Conservation (phyloP, 495 filamentous ascomycete genomes). For the Penicillium arizonense region DNA sequence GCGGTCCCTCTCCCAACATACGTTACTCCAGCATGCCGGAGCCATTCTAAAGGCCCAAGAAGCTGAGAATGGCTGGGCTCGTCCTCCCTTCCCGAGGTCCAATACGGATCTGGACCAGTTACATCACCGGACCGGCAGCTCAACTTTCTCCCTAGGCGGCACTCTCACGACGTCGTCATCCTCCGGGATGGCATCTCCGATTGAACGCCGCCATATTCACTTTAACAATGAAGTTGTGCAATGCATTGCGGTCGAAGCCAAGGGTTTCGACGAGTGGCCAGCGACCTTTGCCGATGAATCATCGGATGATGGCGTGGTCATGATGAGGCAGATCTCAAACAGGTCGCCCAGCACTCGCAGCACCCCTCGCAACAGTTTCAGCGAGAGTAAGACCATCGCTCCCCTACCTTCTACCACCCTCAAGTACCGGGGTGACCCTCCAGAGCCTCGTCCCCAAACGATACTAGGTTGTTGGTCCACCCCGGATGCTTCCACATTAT, state of each 20-base stretch:
- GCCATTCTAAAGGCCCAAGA: constrained; percentile 91
- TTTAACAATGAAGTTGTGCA: constrained; percentile 96
- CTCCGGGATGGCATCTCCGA: constrained; percentile 60
- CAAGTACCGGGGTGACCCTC: constrained; percentile 82
- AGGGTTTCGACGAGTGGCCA: constrained; percentile 62
- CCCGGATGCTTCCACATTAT: constrained; percentile 36
- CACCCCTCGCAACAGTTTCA: constrained; percentile 53
- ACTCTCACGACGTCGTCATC: constrained; percentile 37
- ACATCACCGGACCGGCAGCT: constrained; percentile 40
- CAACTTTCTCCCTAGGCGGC: constrained; percentile 27
- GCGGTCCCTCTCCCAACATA: constrained; percentile 84
- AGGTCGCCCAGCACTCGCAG: constrained; percentile 47
- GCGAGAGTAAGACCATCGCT: constrained; percentile 87
- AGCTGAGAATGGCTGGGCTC: constrained; percentile 50
- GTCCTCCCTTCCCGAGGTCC: constrained; percentile 50
- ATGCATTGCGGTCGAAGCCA: constrained; percentile 89
- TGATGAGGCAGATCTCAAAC: constrained; percentile 68
- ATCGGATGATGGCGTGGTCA: constrained; percentile 73
- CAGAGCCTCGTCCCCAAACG: constrained; percentile 50
- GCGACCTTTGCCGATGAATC: constrained; percentile 55
- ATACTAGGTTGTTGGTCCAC: constrained; percentile 36
- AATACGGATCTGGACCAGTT: constrained; percentile 62
- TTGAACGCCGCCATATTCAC: constrained; percentile 81
- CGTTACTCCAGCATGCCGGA: constrained; percentile 88
- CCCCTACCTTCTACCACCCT: constrained; percentile 89